A percentile compares a stretch with the other conserved stretches of the same genome.
These are phyloP conservation scores for Calocera viscosa DNA, from an alignment of 768 basidiomycete species.

Conservation along the genomic window DNA sequence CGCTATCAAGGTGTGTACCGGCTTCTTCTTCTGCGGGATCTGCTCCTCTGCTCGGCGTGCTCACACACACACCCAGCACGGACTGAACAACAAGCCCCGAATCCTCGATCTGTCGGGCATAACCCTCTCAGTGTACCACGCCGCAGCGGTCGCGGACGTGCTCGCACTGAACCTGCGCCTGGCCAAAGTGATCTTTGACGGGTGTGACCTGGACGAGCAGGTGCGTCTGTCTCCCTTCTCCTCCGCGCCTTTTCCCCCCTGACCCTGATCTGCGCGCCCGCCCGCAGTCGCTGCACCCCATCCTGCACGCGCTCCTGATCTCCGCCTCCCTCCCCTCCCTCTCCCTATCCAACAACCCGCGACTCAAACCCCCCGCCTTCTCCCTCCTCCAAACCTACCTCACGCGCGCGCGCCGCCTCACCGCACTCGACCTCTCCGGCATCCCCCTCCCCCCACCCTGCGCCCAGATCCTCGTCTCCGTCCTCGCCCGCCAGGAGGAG, in stretches of 20 bases:
- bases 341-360: constrained; percentile 75
- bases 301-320: constrained; percentile 81
- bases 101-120: constrained; percentile 70
- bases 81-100: constrained; percentile 46
- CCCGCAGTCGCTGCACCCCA: constrained; percentile 64
- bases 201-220: constrained; percentile 75
- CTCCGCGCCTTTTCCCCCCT: neutral
- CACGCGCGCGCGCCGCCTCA: neutral
- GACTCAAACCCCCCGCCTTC: constrained; percentile 65
- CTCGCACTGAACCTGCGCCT: constrained; percentile 89
- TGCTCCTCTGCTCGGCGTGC: constrained; percentile 5
- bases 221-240: constrained; percentile 33
- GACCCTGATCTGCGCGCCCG: neutral
- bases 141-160: constrained; percentile 78
- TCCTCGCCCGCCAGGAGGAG: neutral
- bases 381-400: constrained; percentile 30
- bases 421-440: neutral
- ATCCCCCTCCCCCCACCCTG: neutral
- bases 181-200: constrained; percentile 68
- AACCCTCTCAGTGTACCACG: constrained; percentile 53
- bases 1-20: constrained; percentile 34
- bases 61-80: constrained; percentile 32
- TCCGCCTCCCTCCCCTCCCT: constrained; percentile 67
- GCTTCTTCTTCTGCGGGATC: constrained; percentile 11
- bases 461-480: neutral